Evolutionary conservation across 805 yeast genomes (phyloP), one percentile per base, ranked within the genome.

Genomic region (Metschnikowia amazonensis): DNA sequence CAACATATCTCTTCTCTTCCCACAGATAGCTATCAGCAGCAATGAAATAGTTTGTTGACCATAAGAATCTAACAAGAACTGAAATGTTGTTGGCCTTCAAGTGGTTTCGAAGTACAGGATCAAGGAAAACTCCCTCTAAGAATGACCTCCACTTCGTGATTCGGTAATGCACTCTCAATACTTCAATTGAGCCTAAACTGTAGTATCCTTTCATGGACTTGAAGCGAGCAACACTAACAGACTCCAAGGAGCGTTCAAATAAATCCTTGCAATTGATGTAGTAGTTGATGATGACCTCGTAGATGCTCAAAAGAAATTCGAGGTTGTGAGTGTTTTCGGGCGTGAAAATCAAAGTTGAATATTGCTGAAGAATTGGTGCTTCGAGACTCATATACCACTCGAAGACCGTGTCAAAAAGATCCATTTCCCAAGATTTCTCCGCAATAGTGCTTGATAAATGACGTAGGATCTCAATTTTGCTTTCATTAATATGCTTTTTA

Each of bases 241-340:
- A 56, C 5, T 61, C 53, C 5, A 59, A 36, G 1, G 45, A 17
- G 29, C 41, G 31, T 48, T 63, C 58, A 1, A 59, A 60, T 51
- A 51, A 67, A 50, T 43, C 60, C 58, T 60, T 69, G 38, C 54
- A 57, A 11, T 50, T 51, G 34, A 62, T 70, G 67, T 66, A 75
- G 23, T 51, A 49, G 51, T 81, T 79, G 0, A 75, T 63, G 10
- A 79, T 52, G 0, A 78, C 51, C 48, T 81, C 86, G 50, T 62
- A 70, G 2, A 76, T 53, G 1, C 79, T 63, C 3, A 73, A 59
- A 1, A 72, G 57, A 16, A 68, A 56, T 1, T 55, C 49, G 13
- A 65, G 40, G n/a, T 52, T 43, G 5, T 45, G 36, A 7, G 42
- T 4, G 1, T 17, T 25, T 1, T 25, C 28, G 9, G n/a, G 23